A percentile compares a stretch with the other conserved stretches of the same genome.
Evolutionary conservation across 768 basidiomycete species (phyloP).

Genomic region (Phylloporus scabripes): DNA sequence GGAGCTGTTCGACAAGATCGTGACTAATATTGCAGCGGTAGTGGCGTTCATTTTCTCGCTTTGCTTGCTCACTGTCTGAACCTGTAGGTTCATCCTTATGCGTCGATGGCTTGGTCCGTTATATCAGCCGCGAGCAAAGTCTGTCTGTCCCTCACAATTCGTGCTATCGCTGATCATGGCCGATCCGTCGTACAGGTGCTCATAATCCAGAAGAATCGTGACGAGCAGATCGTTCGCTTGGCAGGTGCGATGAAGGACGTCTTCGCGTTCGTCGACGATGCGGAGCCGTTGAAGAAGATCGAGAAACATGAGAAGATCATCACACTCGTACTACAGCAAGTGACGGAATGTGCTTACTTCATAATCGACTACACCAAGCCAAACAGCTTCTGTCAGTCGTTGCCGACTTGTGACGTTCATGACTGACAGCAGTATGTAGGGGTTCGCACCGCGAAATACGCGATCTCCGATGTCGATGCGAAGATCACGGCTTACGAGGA

Average conservation of each 20-base stretch:
- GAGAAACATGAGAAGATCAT: background rate
- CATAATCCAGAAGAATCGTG: background rate
- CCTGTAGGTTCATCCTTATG: background rate
- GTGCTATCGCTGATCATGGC: background rate
- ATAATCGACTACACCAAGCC: background rate
- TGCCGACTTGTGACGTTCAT: no score
- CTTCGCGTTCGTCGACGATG: background rate
- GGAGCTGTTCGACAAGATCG: background rate
- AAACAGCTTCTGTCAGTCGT: background rate
- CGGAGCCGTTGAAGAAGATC: background rate
- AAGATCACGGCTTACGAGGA: background rate
- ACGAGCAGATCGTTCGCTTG: background rate
- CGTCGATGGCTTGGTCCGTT: background rate
- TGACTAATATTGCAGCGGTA: background rate
- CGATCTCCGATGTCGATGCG: no score
- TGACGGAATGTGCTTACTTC: background rate
- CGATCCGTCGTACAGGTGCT: background rate
- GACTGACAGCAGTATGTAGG: no score
- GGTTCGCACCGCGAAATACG: no score
- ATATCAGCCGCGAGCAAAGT: background rate
- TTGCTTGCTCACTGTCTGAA: background rate
- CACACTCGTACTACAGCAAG: background rate
- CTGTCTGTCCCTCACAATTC: background rate
- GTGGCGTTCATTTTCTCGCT: background rate
- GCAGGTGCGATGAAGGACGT: background rate